Evolutionary conservation across 1,284 basidiomycete genomes (phyloP), one percentile per base, ranked within the genome.

Genomic region (Sanghuangporus baumii): DNA sequence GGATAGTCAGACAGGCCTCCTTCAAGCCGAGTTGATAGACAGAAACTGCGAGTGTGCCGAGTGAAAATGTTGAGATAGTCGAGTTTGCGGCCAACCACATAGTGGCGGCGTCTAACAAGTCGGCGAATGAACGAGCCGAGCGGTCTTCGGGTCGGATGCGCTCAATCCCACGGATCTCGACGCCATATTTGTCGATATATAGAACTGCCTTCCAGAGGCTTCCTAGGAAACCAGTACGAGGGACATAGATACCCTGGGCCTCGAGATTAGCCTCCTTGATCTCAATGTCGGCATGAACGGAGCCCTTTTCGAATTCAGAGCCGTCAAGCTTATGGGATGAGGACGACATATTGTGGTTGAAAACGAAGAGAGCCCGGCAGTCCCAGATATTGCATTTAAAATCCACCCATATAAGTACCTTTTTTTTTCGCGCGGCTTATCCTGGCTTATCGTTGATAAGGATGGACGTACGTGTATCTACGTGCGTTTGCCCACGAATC

Each of bases 11-110:
- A 59, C 69, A 67, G 26, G 73, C 70, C 52, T 75, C 72, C 51
- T 71, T 71, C 18, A 73, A 62, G 11, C 71, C 71, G 54, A 74
- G 63, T 40, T 59, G 62, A 55, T 72, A 75, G 47, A 72, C 66
- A 16, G 70, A 69, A 6, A 69, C 67, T 14, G 71, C 74, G 8
- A 76, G 71, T 4, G 74, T 73, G 31, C 75, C 75, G 14, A 75
- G 70, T 0, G 74, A 73, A 61, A 74, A 71, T 14, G 74, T 71
- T 40, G 73, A 70, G 51, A 71, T 69, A 57, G 59, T 54, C 55
- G 58, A 60, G 66, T 72, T 73, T 20, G 72, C 71, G 26, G 71
- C 70, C 12, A 73, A 66, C 72, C 72, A 73, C 61, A 64, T 67
- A n/a, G 57, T 57, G 18, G 62, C 64, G 38, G 58, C 38, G 57